These are phyloP conservation scores for Casuarina glauca DNA, from an alignment of 306 rosid genomes.

Conservation along the genomic window DNA sequence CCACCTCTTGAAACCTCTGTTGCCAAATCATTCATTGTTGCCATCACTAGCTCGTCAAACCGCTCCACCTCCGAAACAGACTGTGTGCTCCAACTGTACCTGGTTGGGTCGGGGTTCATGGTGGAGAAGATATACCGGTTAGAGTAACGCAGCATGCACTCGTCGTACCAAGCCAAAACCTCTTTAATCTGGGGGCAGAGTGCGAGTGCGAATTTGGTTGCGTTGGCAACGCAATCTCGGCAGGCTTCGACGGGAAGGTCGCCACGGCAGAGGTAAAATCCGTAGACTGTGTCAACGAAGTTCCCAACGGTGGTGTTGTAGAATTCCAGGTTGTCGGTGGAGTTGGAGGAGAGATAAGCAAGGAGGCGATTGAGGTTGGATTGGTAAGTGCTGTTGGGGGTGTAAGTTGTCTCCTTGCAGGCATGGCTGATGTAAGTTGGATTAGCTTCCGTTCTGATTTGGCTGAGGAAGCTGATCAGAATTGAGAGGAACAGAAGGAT, in stretches of 20 bases:
- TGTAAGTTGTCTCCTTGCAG: slow-evolving; percentile 13
- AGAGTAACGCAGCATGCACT: slow-evolving; percentile 42
- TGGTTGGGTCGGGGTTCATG: not conserved
- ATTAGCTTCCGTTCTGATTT: not conserved
- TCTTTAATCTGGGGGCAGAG: slow-evolving; percentile 36
- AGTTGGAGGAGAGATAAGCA: slow-evolving; percentile 22
- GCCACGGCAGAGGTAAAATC: slow-evolving; percentile 49
- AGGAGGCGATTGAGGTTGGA: slow-evolving; percentile 18
- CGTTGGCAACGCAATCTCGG: slow-evolving; percentile 41
- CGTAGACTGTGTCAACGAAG: slow-evolving; percentile 22
- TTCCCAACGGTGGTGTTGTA: slow-evolving; percentile 25
- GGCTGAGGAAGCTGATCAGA: not conserved
- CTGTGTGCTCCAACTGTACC: accelerated
- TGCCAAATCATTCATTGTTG: slow-evolving; percentile 22
- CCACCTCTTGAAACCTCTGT: not conserved
- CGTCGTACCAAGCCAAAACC: slow-evolving; percentile 52
- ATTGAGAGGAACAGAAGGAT: not conserved
- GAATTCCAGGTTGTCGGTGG: slow-evolving; percentile 26
- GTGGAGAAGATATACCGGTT: slow-evolving; percentile 29
- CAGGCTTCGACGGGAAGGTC: slow-evolving; percentile 36
- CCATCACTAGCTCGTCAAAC: not conserved
- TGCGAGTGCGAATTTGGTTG: slow-evolving; percentile 10
- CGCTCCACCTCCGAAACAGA: not conserved
- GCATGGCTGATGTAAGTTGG: not conserved
- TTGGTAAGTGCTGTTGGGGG: slow-evolving; percentile 8